phyloP scores from a whole-genome alignment of 192 early-diverging fungal genomes.

The Tieghemiomyces parasiticus region DNA sequence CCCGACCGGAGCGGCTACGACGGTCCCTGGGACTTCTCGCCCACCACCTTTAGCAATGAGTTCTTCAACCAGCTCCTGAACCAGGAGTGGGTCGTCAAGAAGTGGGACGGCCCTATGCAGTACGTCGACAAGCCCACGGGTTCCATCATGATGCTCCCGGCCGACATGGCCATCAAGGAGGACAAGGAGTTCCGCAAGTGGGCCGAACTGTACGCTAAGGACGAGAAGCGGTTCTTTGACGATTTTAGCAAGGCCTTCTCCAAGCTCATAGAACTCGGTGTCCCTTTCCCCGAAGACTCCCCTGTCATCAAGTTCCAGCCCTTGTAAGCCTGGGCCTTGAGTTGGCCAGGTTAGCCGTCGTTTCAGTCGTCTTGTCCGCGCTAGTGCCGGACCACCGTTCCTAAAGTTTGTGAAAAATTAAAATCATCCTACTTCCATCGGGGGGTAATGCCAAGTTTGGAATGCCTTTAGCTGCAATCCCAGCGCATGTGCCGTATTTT shows the following conservation, averaged over 20 bases:
- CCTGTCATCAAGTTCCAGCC: conserved; percentile 52
- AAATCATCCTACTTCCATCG: too few species aligned
- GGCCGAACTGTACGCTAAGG: conserved; percentile 78
- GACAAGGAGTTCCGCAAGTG: conserved; percentile 57
- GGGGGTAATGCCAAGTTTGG: too few species aligned
- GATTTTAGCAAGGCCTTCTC: conserved; percentile 76
- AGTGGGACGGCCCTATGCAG: conserved; percentile 75
- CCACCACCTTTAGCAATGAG: conserved; percentile 79
- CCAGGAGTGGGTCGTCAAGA: conserved; percentile 68
- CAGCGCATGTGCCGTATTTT: too few species aligned
- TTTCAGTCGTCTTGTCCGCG: too few species aligned
- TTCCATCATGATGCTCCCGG: conserved; percentile 53
- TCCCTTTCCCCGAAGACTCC: conserved; percentile 47
- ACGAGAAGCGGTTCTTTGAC: conserved; percentile 69
- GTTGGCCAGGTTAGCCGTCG: too few species aligned
- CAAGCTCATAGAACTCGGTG: conserved; percentile 82
- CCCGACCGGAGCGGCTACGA: conserved; percentile 57
- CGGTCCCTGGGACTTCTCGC: conserved; percentile 81
- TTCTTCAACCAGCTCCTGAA: conserved; percentile 67
- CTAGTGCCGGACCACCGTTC: too few species aligned
- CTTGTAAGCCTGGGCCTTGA: conserved; percentile 7
- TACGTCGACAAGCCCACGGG: conserved; percentile 65
- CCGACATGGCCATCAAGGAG: conserved; percentile 45
- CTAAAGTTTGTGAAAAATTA: too few species aligned
- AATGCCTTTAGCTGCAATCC: too few species aligned